phyloP scores from a whole-genome alignment of 306 rosid species.

The Arachis hypogaea region DNA sequence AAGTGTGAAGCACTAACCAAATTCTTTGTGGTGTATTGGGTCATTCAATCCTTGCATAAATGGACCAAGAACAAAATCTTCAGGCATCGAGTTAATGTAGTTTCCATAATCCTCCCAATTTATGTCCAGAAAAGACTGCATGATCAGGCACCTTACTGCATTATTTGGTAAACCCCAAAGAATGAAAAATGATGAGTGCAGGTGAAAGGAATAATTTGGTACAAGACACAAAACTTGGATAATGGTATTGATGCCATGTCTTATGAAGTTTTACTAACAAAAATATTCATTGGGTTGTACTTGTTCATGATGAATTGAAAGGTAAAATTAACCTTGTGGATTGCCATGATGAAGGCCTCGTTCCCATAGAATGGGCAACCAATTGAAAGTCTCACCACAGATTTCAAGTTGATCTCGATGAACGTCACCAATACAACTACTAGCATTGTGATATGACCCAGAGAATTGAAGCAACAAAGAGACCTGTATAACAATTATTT shows the following conservation, averaged over 20 bases:
- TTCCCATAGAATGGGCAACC: constrained; percentile 94
- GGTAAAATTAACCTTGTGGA: constrained; percentile 72
- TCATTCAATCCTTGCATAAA: constrained; percentile 83
- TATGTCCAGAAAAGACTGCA: constrained; percentile 82
- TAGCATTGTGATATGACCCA: constrained; percentile 43
- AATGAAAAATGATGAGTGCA: constrained; percentile 32
- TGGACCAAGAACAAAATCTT: constrained; percentile 80
- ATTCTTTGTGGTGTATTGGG: constrained; percentile 90
- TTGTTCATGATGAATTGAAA: constrained; percentile 30
- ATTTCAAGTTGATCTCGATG: constrained; percentile 54
- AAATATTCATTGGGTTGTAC: constrained; percentile 10
- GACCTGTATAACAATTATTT: constrained; percentile 55
- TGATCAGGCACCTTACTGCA: constrained; percentile 96
- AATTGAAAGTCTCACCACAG: constrained; percentile 56
- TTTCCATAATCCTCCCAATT: constrained; percentile 66
- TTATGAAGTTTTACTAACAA: constrained; percentile 24
- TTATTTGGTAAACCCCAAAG: constrained; percentile 38
- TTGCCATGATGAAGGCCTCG: constrained; percentile 87
- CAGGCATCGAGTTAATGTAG: constrained; percentile 67
- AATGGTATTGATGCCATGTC: background rate
- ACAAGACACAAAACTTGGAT: constrained; percentile 4
- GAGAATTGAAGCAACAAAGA: constrained; percentile 77
- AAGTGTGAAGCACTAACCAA: constrained; percentile 58
- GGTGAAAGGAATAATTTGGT: constrained; percentile 30
- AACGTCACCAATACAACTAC: constrained; percentile 39